These are phyloP conservation scores for Macrolepiota fuliginosa DNA, from an alignment of 768 basidiomycete species.

Conservation along the genomic window DNA sequence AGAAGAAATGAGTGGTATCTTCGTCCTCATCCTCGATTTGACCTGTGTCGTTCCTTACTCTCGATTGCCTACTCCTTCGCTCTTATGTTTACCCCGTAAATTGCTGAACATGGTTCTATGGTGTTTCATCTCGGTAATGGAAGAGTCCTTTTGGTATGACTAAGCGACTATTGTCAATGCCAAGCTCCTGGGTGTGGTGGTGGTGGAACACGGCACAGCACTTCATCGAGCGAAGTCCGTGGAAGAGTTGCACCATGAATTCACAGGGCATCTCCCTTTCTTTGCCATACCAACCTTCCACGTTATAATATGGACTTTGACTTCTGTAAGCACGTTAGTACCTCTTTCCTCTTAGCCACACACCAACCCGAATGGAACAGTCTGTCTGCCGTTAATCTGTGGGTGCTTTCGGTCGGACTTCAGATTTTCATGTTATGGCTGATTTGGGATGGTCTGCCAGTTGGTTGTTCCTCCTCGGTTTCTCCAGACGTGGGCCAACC, in stretches of 20 bases:
- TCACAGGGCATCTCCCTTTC: neutral
- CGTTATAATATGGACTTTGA: slow-evolving; percentile 5
- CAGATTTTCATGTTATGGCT: neutral
- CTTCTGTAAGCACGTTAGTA: slow-evolving; percentile 2
- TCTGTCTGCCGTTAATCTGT: slow-evolving; percentile 17
- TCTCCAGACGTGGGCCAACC: slow-evolving; percentile 51
- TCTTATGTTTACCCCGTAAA: neutral
- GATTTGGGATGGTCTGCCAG: slow-evolving; percentile 28
- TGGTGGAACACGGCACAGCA: neutral
- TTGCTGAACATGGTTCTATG: neutral
- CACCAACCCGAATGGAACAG: neutral
- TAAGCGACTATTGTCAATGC: neutral
- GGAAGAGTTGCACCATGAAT: neutral
- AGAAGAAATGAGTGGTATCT: slow-evolving; percentile 12
- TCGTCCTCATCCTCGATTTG: neutral
- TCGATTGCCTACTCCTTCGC: neutral
- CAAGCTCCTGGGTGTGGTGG: neutral
- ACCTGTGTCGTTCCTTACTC: neutral
- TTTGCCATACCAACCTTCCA: no score
- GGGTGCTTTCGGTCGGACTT: neutral
- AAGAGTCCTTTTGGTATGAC: neutral
- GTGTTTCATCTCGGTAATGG: neutral
- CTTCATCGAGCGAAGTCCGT: neutral
- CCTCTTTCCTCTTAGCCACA: neutral
- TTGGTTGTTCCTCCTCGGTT: slow-evolving; percentile 57